These are phyloP conservation scores for Schizophyllum amplum DNA, from an alignment of 1,284 basidiomycete species.

Conservation along the genomic window DNA sequence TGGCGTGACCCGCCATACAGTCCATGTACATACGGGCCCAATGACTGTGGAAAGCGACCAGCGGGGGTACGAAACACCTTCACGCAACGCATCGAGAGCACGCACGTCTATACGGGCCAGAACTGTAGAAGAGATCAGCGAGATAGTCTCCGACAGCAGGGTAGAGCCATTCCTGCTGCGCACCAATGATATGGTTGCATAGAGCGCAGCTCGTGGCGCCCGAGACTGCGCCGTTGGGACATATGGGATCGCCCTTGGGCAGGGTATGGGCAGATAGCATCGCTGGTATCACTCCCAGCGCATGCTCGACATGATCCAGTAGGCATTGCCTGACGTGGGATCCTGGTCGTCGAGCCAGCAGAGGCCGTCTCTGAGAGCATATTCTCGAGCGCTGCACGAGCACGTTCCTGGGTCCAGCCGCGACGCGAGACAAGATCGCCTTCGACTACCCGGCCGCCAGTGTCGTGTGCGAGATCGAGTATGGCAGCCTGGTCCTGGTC, in stretches of 20 bases:
- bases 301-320: constrained; percentile 82
- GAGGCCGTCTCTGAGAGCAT: constrained; percentile 87
- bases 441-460: constrained; percentile 59
- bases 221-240: too few relatives aligned
- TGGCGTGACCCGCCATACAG: too few relatives aligned
- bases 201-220: background rate
- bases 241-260: too few relatives aligned
- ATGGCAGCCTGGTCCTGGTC: constrained; percentile 78
- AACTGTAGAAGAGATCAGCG: too few relatives aligned
- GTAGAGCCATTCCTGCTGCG: too few relatives aligned
- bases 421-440: constrained; percentile 45
- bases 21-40: too few relatives aligned
- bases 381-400: constrained; percentile 75
- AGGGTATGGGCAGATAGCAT: background rate
- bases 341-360: constrained; percentile 94
- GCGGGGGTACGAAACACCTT: too few relatives aligned
- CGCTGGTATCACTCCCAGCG: constrained; percentile 45
- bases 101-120: too few relatives aligned
- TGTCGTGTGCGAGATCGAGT: constrained; percentile 63
- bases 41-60: too few relatives aligned
- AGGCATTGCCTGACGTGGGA: constrained; percentile 50
- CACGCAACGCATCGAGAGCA: too few relatives aligned
- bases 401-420: constrained; percentile 77
- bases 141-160: too few relatives aligned
- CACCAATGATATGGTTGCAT: background rate